phyloP scores from a whole-genome alignment of 768 basidiomycete species.

The Mycena leptocephala region DNA sequence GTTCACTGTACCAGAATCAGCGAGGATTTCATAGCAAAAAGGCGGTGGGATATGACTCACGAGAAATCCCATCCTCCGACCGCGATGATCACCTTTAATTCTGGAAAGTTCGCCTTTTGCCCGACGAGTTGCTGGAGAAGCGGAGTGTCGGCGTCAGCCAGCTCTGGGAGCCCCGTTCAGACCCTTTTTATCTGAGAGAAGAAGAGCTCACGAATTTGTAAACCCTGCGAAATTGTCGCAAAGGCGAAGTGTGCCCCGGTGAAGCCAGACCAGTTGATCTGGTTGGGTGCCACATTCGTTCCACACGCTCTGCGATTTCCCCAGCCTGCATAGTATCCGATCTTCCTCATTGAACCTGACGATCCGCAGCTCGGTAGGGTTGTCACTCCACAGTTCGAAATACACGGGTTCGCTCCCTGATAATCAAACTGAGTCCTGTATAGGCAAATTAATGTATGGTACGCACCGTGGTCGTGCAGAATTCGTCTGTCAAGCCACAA shows the following conservation, averaged over 20 bases:
- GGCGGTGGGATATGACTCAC: neutral
- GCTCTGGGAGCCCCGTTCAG: slow-evolving; percentile 23
- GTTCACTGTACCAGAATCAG: neutral
- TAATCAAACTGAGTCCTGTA: neutral
- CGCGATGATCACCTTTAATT: slow-evolving; percentile 37
- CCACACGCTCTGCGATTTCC: slow-evolving; percentile 32
- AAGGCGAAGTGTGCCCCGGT: slow-evolving; percentile 38
- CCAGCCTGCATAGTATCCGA: slow-evolving; percentile 43
- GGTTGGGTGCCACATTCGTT: slow-evolving; percentile 20
- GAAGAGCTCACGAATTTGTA: slow-evolving; percentile 3
- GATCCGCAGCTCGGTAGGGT: slow-evolving; percentile 30
- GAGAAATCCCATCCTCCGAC: slow-evolving; percentile 42
- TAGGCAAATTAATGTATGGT: neutral
- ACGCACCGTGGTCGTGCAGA: slow-evolving; percentile 38
- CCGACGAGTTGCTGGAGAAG: slow-evolving; percentile 29
- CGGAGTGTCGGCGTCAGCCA: slow-evolving; percentile 23
- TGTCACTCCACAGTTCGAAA: slow-evolving; percentile 27
- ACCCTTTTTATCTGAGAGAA: neutral
- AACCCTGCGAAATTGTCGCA: slow-evolving; percentile 37
- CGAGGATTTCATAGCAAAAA: neutral
- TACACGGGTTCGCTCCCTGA: slow-evolving; percentile 31
- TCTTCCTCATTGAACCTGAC: slow-evolving; percentile 21
- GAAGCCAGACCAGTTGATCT: slow-evolving; percentile 36
- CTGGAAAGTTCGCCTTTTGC: slow-evolving; percentile 20
- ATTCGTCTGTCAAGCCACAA: slow-evolving; percentile 43